Conservation (phyloP, 768 basidiomycete species). For the Leccinum arenicola region DNA sequence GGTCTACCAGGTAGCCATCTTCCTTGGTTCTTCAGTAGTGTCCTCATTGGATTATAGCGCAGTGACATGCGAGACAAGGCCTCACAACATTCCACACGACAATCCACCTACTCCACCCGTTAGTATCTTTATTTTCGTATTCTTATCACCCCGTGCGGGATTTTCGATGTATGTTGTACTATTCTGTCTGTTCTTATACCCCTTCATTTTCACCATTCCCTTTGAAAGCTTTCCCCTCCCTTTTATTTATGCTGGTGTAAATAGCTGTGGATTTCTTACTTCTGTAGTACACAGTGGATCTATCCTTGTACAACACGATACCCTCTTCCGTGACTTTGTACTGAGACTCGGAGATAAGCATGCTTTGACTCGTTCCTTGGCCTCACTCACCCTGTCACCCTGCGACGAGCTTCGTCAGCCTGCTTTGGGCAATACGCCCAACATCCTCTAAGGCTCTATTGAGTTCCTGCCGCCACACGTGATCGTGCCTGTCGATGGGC, state of each 20-base stretch:
- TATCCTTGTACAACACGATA: constrained; percentile 18
- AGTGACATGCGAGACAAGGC: constrained; percentile 29
- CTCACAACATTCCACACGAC: constrained; percentile 18
- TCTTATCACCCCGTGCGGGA: constrained; percentile 25
- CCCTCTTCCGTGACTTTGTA: neutral
- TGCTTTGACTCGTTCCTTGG: neutral
- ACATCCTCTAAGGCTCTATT: constrained; percentile 71
- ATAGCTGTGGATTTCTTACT: constrained; percentile 5
- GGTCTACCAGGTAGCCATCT: constrained; percentile 45
- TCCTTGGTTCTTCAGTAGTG: neutral
- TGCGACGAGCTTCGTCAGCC: constrained; percentile 40
- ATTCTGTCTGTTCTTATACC: neutral
- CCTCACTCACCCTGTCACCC: constrained; percentile 6
- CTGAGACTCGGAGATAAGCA: neutral
- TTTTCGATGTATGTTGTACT: constrained; percentile 28
- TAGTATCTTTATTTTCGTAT: constrained; percentile 29
- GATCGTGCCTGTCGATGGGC: constrained; percentile 37
- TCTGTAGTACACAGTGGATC: neutral
- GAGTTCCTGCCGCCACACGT: constrained; percentile 65
- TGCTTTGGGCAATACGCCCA: constrained; percentile 71
- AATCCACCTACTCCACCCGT: constrained; percentile 6
- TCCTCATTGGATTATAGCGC: constrained; percentile 24
- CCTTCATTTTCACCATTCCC: constrained; percentile 5
- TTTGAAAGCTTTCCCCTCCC: neutral
- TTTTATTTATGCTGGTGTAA: constrained; percentile 11